Percentiles rank a stretch among this genome's conserved stretches.
phyloP scores from a whole-genome alignment of 192 early-diverging fungal genomes.

The Coemansia sp. region DNA sequence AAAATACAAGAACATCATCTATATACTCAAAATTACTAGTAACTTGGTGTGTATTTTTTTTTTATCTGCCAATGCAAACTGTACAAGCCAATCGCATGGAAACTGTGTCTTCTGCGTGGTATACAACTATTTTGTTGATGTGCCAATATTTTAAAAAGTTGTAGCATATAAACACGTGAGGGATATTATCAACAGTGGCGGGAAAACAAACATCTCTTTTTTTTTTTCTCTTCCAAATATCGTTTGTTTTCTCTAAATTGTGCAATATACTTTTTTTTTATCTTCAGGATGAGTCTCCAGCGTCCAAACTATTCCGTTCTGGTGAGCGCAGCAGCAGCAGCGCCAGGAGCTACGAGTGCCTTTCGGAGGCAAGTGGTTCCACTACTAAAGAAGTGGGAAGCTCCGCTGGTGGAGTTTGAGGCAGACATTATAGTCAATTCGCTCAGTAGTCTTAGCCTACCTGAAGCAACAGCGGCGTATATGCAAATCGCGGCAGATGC shows the following conservation, averaged over 20 bases:
- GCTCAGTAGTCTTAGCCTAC: neutral
- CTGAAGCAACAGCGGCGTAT: slow-evolving; percentile 10
- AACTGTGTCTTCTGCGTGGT: too few species aligned
- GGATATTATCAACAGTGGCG: too few species aligned
- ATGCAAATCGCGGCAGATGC: slow-evolving; percentile 32
- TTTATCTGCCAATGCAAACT: slow-evolving; percentile 42
- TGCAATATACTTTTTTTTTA: neutral
- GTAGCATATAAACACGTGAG: too few species aligned
- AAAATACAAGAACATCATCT: too few species aligned
- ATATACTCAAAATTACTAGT: too few species aligned
- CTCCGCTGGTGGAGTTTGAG: neutral
- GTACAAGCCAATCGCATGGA: slow-evolving; percentile 90
- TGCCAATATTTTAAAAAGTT: too few species aligned
- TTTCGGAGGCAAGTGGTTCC: neutral
- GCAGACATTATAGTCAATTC: neutral
- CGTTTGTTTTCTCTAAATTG: neutral
- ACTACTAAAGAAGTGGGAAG: neutral
- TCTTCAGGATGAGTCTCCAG: neutral
- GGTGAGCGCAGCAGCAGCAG: neutral
- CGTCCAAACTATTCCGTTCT: neutral
- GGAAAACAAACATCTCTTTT: neutral
- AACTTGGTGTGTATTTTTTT: slow-evolving; percentile 61
- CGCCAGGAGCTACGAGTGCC: neutral
- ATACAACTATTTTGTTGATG: too few species aligned
- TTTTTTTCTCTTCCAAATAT: neutral